Evolutionary conservation across 1,139 yeast genomes (phyloP), one percentile per base, ranked within the genome.

Genomic region (Pichia sp.): DNA sequence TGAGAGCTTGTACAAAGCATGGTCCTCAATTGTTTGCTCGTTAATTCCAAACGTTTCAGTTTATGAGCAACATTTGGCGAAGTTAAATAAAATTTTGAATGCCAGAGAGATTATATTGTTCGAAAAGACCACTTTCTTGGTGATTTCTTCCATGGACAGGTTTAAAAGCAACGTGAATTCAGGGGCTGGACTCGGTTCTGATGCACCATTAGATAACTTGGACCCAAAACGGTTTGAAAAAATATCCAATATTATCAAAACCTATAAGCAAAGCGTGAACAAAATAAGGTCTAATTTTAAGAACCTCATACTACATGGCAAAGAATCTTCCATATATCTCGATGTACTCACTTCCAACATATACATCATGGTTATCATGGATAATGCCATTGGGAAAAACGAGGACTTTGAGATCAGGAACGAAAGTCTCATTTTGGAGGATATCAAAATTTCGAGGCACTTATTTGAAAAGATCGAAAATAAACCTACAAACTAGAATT

Each of bases 21-120:
- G 99, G 99, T 84, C 96, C 4, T 84, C 81, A 38, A 91, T 91
- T 43, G 97, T 91, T 25, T 87, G 97, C 55, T 83, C 96, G 3
- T 68, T 91, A 48, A 88, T 91, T 42, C 97, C 98, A 9, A 91
- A 93, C 55, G 88, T 91, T 75, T 72, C 76, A 34, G 62, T 77
- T 14, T 84, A 87, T 55, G 91, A 88, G 58, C 74, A 74, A 42
- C 84, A 85, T 54, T 64, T 91, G 44, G 63, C 79, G 34, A 80
- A 78, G 50, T 75, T 91, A 55, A 86, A 88, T 48, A 67, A 72
- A 20, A 74, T 85, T 16, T 64, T 88, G 42, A 83, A 83, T 47
- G 96, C 96, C 0, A 85, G 83, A 50, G 97, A 91, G 53, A 87
- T 88, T 36, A 87, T 91, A 9, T 59, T 91, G 36, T 91, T 91